Evolutionary conservation across 768 basidiomycete species (phyloP).

Genomic region (Lyophyllum decastes): DNA sequence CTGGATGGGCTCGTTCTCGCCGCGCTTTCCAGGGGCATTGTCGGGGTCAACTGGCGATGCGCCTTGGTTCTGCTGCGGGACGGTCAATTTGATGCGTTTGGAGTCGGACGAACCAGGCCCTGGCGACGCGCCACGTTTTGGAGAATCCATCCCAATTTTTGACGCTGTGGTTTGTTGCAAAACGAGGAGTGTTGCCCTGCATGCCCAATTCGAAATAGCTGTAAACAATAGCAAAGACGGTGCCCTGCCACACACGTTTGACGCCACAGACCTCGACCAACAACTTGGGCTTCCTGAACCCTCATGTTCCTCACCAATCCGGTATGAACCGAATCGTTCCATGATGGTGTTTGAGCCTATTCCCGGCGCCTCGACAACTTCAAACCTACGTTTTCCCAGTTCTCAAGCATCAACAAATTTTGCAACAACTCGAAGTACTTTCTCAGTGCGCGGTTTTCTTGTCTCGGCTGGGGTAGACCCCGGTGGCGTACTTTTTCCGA

Average conservation of each 20-base stretch:
- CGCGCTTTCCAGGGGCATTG: constrained; percentile 79
- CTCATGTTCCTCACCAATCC: too few relatives aligned
- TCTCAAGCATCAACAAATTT: too few relatives aligned
- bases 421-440: too few relatives aligned
- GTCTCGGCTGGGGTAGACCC: not conserved
- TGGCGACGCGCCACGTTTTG: constrained; percentile 65
- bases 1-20: constrained; percentile 83
- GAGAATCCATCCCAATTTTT: constrained; percentile 53
- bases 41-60: constrained; percentile 78
- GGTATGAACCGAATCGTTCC: too few relatives aligned
- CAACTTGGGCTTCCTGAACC: too few relatives aligned
- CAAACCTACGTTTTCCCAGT: too few relatives aligned
- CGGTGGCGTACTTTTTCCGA: not conserved
- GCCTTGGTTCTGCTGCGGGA: constrained; percentile 59
- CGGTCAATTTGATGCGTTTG: constrained; percentile 60
- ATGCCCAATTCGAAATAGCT: constrained; percentile 9
- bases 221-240: constrained; percentile 10
- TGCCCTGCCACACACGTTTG: not conserved
- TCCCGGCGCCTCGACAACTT: too few relatives aligned
- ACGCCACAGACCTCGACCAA: too few relatives aligned
- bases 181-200: constrained; percentile 16
- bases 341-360: too few relatives aligned
- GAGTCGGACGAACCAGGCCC: constrained; percentile 51
- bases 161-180: constrained; percentile 9
- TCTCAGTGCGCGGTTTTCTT: not conserved